These are phyloP conservation scores for Drosera capensis DNA, from an alignment of 148 eudicot species.

Conservation along the genomic window DNA sequence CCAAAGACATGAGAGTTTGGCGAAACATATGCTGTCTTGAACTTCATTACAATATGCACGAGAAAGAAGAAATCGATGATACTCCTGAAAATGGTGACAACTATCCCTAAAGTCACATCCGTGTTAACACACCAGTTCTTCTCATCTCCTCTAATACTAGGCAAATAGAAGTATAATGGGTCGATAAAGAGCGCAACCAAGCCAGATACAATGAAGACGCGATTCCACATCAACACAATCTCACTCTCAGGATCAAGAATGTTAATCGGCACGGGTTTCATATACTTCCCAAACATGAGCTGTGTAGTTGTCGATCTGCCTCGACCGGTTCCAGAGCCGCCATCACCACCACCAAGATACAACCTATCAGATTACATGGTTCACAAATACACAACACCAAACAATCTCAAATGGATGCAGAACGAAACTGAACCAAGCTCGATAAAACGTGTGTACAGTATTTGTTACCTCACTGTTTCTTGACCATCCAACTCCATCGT, in stretches of 20 bases:
- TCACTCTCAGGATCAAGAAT: conserved; percentile 96
- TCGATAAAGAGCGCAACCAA: conserved; percentile 84
- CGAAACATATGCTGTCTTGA: conserved; percentile 91
- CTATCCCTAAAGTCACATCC: conserved; percentile 52
- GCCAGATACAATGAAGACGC: conserved; percentile 66
- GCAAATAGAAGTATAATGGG: conserved; percentile 80
- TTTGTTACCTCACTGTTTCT: neutral
- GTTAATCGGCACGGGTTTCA: conserved; percentile 42
- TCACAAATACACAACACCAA: neutral
- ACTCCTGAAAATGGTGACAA: conserved; percentile 72
- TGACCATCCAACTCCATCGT: neutral
- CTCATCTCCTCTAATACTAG: conserved; percentile 33
- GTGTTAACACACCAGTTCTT: conserved; percentile 54
- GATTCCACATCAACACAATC: conserved; percentile 75
- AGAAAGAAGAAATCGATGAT: conserved; percentile 71
- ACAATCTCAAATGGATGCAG: neutral
- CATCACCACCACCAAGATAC: conserved; percentile 38
- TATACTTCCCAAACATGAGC: conserved; percentile 39
- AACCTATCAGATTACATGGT: conserved; percentile 38
- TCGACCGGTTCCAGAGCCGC: conserved; percentile 23
- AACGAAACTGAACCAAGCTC: neutral
- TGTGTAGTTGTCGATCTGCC: conserved; percentile 25
- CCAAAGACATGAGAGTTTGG: conserved; percentile 96
- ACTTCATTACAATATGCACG: conserved; percentile 71
- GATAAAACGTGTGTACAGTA: neutral